phyloP scores from a whole-genome alignment of 2,329 filamentous ascomycete species.

The Ceratocystiopsis sp. region DNA sequence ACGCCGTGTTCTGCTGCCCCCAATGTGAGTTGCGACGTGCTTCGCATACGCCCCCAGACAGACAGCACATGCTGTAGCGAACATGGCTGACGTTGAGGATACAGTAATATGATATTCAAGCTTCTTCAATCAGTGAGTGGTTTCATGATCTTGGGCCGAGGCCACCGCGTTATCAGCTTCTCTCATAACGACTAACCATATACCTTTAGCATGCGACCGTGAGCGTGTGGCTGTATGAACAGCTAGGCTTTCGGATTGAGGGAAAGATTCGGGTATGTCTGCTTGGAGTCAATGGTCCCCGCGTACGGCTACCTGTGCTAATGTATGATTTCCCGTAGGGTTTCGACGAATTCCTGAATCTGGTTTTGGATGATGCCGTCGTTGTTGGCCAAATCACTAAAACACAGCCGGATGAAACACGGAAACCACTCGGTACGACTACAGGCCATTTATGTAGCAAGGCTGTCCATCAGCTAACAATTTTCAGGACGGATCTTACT shows the following conservation, averaged over 20 bases:
- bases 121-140: conserved; percentile 44
- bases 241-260: conserved; percentile 84
- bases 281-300: too few relatives aligned
- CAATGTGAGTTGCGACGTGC: conserved; percentile 22
- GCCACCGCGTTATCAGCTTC: too few relatives aligned
- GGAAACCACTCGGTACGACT: conserved; percentile 57
- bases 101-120: conserved; percentile 74
- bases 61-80: background rate
- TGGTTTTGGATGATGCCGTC: conserved; percentile 79
- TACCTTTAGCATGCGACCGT: conserved; percentile 52
- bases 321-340: conserved; percentile 37
- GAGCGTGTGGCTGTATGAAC: conserved; percentile 93
- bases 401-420: conserved; percentile 55
- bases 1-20: conserved; percentile 42
- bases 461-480: background rate
- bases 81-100: background rate
- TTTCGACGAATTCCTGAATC: conserved; percentile 99
- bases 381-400: conserved; percentile 80
- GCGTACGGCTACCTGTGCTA: background rate
- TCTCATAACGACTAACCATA: too few relatives aligned
- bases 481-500: conserved; percentile 62
- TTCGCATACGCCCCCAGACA: background rate
- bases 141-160: too few relatives aligned
- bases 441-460: too few relatives aligned
- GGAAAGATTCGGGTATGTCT: conserved; percentile 73